Evolutionary conservation across 139 green algal species (phyloP).

Genomic region (Picochlorum sp.): DNA sequence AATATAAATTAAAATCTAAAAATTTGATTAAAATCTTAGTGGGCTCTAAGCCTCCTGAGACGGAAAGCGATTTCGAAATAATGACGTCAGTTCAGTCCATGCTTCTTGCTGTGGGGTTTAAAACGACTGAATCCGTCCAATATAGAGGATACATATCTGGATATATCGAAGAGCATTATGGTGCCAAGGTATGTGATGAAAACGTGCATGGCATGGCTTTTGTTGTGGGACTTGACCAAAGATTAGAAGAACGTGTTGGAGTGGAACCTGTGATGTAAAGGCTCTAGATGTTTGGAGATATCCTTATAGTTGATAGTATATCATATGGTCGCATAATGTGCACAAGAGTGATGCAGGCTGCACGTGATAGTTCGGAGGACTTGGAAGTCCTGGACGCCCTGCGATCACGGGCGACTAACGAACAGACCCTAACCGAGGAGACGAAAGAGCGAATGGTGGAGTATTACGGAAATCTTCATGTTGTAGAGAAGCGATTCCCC

Average conservation of each 20-base stretch:
- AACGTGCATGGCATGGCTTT: too few relatives aligned
- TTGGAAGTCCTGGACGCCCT: conserved; percentile 49
- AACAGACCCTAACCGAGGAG: neutral
- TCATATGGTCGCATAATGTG: too few relatives aligned
- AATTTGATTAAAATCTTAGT: too few relatives aligned
- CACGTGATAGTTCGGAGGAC: neutral
- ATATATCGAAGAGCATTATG: conserved; percentile 57
- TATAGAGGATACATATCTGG: conserved; percentile 46
- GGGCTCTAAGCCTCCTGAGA: too few relatives aligned
- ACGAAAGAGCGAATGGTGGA: conserved; percentile 46
- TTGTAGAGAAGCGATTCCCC: conserved; percentile 86
- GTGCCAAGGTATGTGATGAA: conserved; percentile 10
- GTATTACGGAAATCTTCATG: conserved; percentile 69
- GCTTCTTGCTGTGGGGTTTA: conserved; percentile 67
- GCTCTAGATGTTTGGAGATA: neutral
- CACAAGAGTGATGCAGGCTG: neutral
- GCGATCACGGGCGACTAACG: neutral
- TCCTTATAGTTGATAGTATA: neutral
- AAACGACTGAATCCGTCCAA: conserved; percentile 59
- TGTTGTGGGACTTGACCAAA: neutral
- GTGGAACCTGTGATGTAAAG: neutral
- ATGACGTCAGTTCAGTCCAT: neutral
- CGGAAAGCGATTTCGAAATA: too few relatives aligned
- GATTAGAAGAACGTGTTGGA: neutral
- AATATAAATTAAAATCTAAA: too few relatives aligned